Conservation (phyloP, 345 rosid genomes). For the Mercurialis annua region DNA sequence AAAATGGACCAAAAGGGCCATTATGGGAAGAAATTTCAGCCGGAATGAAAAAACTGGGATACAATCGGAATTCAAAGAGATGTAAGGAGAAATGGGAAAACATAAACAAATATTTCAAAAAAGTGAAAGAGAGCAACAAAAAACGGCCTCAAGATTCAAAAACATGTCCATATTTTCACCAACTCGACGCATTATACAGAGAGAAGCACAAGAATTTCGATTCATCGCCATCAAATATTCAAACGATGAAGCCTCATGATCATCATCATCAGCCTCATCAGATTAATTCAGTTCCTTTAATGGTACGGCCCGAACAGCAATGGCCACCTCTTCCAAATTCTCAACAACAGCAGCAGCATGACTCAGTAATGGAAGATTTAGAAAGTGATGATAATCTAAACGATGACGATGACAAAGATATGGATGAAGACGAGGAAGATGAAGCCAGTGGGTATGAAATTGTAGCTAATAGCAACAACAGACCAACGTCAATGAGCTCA, state of each 20-base stretch:
- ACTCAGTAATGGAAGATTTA: slow-evolving; percentile 29
- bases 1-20: slow-evolving; percentile 64
- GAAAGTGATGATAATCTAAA: slow-evolving; percentile 36
- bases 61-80: slow-evolving; percentile 62
- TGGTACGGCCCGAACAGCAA: slow-evolving; percentile 17
- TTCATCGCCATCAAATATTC: slow-evolving; percentile 14
- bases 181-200: slow-evolving; percentile 64
- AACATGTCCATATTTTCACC: slow-evolving; percentile 76
- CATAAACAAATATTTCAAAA: slow-evolving; percentile 79
- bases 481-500: slow-evolving; percentile 31
- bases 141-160: slow-evolving; percentile 72
- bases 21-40: slow-evolving; percentile 73
- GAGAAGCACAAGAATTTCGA: slow-evolving; percentile 39
- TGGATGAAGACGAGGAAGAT: slow-evolving; percentile 31
- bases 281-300: slow-evolving; percentile 7
- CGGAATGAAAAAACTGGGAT: slow-evolving; percentile 59
- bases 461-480: slow-evolving; percentile 44
- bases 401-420: slow-evolving; percentile 46
- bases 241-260: slow-evolving; percentile 35
- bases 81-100: slow-evolving; percentile 90
- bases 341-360: not conserved
- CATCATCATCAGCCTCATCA: not conserved
- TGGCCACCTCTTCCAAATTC: slow-evolving; percentile 13
- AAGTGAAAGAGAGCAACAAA: slow-evolving; percentile 72
- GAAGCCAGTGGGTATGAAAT: slow-evolving; percentile 55